Evolutionary conservation across 2,329 filamentous ascomycete species (phyloP).

Genomic region (Delphinella strobiligena): DNA sequence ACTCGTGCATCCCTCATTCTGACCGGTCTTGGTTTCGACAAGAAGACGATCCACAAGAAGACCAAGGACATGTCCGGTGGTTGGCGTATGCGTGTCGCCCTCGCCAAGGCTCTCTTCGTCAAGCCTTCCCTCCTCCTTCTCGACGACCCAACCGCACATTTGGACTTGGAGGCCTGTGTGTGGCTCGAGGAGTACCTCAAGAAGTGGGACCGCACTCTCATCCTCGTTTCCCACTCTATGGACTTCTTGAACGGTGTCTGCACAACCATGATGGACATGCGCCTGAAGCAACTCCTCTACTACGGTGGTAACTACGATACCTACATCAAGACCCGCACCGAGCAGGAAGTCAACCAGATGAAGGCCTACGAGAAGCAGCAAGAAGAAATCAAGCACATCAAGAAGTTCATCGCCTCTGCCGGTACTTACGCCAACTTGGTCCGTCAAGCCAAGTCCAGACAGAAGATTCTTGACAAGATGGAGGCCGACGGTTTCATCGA

Average conservation of each 20-base stretch:
- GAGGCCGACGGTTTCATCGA: constrained; percentile 98
- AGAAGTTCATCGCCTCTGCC: constrained; percentile 99
- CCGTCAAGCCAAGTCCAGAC: constrained; percentile 93
- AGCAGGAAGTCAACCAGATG: constrained; percentile 96
- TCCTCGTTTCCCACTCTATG: constrained; percentile 94
- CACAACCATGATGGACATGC: constrained; percentile 98
- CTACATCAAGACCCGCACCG: constrained; percentile 79
- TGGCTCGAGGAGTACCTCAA: constrained; percentile 99
- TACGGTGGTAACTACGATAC: constrained; percentile 99
- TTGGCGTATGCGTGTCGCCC: constrained; percentile 98
- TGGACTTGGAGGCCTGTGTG: constrained; percentile 98
- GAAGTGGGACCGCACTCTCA: constrained; percentile 96
- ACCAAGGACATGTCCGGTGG: constrained; percentile 99
- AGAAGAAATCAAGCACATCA: constrained; percentile 98
- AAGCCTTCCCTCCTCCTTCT: constrained; percentile 91
- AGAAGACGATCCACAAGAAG: constrained; percentile 94
- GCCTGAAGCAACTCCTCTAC: constrained; percentile 76
- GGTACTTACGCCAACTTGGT: constrained; percentile 99
- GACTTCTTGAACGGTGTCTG: constrained; percentile 99
- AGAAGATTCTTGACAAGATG: constrained; percentile 99
- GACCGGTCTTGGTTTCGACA: constrained; percentile 99
- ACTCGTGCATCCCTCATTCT: constrained; percentile 93
- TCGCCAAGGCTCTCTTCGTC: constrained; percentile 96
- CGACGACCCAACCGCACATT: constrained; percentile 96
- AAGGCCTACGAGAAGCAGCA: constrained; percentile 99